phyloP scores from a whole-genome alignment of 2,329 filamentous ascomycete species.

The Paraphaeosphaeria sporulosa region DNA sequence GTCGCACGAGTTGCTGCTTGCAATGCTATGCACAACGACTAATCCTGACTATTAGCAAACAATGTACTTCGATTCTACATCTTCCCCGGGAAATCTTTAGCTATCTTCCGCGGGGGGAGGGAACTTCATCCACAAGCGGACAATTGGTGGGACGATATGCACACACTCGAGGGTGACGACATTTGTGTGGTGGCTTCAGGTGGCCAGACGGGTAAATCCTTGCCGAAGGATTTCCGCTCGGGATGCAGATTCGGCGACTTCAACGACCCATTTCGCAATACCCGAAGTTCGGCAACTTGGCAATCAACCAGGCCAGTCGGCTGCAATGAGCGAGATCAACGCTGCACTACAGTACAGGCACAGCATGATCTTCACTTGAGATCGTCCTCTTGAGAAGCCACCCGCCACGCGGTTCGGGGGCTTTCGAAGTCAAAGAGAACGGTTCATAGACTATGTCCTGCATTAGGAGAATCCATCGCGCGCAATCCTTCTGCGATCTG shows the following conservation, averaged over 20 bases:
- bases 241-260: background rate
- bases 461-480: background rate
- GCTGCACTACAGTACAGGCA: background rate
- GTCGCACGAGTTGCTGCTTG: background rate
- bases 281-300: constrained; percentile 1
- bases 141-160: background rate
- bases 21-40: background rate
- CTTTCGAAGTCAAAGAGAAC: background rate
- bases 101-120: background rate
- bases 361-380: background rate
- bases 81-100: background rate
- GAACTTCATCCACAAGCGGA: background rate
- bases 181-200: constrained; percentile 6
- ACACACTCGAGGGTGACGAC: constrained; percentile 1
- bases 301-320: background rate
- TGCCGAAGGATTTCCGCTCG: constrained; percentile 8
- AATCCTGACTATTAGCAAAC: background rate
- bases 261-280: background rate
- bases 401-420: background rate
- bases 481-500: background rate
- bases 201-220: background rate
- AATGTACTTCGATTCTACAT: background rate
- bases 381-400: background rate
- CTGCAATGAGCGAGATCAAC: background rate
- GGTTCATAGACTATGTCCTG: background rate